phyloP scores from a whole-genome alignment of 2,329 filamentous ascomycete genomes.

The Fusarium pilosicola region DNA sequence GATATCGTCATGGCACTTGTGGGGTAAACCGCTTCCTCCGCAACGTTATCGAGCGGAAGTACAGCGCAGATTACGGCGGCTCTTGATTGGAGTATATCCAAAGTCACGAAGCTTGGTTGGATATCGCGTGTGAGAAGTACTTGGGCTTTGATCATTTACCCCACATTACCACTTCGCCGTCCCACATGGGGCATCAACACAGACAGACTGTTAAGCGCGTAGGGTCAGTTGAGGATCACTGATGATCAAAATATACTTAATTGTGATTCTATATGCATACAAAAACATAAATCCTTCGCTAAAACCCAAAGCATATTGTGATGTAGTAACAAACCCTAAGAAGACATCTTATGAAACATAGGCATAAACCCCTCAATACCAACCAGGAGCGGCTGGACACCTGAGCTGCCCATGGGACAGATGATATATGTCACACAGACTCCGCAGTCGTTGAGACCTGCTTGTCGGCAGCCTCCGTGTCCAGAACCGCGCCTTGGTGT shows the following conservation, averaged over 20 bases:
- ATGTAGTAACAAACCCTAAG: neutral
- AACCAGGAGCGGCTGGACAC: neutral
- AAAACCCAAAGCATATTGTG: too few relatives aligned
- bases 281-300: neutral
- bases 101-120: neutral
- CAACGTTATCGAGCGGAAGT: neutral
- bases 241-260: neutral
- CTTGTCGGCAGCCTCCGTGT: neutral
- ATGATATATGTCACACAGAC: neutral
- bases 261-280: neutral
- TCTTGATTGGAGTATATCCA: neutral
- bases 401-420: too few relatives aligned
- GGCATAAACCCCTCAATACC: neutral
- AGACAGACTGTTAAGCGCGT: too few relatives aligned
- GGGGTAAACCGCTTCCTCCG: neutral
- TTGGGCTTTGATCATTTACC: neutral
- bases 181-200: neutral
- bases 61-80: rapidly evolving
- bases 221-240: neutral
- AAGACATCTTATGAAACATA: neutral
- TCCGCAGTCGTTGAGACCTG: neutral
- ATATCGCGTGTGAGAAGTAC: neutral
- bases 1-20: constrained; percentile 4
- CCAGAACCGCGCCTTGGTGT: neutral
- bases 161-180: neutral